A percentile compares a stretch with the other conserved stretches of the same genome.
Conservation (phyloP, 2,329 filamentous ascomycete species). For the Allantophomopsis lycopodina region DNA sequence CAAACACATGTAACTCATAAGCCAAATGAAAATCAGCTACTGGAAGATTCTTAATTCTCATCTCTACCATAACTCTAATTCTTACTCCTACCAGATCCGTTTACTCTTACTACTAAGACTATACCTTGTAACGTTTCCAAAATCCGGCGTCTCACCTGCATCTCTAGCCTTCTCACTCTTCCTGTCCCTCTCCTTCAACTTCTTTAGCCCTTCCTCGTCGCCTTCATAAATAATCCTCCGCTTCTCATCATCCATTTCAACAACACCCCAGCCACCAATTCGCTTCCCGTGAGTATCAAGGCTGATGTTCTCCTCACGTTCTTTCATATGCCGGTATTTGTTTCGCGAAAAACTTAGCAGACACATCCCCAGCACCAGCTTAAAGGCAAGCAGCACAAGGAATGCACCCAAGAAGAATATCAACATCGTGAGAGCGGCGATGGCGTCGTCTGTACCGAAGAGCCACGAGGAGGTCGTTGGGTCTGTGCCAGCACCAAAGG, state of each 20-base stretch:
- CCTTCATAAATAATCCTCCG: slow-evolving; percentile 78
- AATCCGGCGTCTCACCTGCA: slow-evolving; percentile 38
- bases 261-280: slow-evolving; percentile 68
- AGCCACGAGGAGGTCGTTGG: slow-evolving; percentile 11
- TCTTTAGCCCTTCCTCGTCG: slow-evolving; percentile 56
- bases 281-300: slow-evolving; percentile 61
- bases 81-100: slow-evolving; percentile 64
- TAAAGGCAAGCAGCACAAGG: slow-evolving; percentile 70
- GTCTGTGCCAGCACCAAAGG: slow-evolving; percentile 37
- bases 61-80: too few relatives aligned
- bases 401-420: slow-evolving; percentile 78
- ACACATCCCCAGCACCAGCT: slow-evolving; percentile 78
- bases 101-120: slow-evolving; percentile 74
- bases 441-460: slow-evolving; percentile 47
- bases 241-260: slow-evolving; percentile 83
- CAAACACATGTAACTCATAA: too few relatives aligned
- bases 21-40: too few relatives aligned
- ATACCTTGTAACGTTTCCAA: slow-evolving; percentile 63
- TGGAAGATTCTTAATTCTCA: too few relatives aligned
- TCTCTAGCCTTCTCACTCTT: slow-evolving; percentile 42
- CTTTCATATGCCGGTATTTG: slow-evolving; percentile 68
- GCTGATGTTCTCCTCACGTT: slow-evolving; percentile 37
- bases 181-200: slow-evolving; percentile 48
- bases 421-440: slow-evolving; percentile 69
- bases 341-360: slow-evolving; percentile 68